Base-by-base conservation (phyloP, 331 rosid species). In the Pyracantha coccinea region DNA sequence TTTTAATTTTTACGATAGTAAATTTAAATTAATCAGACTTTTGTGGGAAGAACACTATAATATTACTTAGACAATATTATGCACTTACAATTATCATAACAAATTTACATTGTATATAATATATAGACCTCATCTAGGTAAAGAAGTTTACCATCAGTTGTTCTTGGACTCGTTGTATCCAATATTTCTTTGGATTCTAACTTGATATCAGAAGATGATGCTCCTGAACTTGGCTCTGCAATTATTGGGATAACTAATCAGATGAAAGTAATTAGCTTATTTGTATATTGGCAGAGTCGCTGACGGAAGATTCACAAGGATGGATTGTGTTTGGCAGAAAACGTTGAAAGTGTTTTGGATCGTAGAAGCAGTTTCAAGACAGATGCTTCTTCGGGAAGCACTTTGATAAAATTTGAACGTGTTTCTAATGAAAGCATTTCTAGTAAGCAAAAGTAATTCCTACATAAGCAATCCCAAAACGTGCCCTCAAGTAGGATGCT, bases 181-280 rank as follows among this genome's bases (percentile, higher is more conserved):
- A 47, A 61, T 45, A 5, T 9, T 70, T 52, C 66, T 4, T 47
- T 27, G 14, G 64, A 61, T 23, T 47, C 25, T 27, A 11, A 45
- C 7, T 68, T 57, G 44, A 38, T 27, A 2, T 29, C 59, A 67
- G 50, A 68, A 33, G 79, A 16, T 8, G 58, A 55, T 60, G 70
- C 63, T 44, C 33, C 71, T 20, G 52, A 62, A 38, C 35, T 59
- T 11, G 17, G 72, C 80, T 25, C 80, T 59, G 64, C 25, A 50
- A 45, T 21, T 59, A 8, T 60, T 47, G 17, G 19, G 27, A 12
- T 38, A 11, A n/a, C 10, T 12, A 12, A 45, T 62, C 45, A 44
- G 14, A 60, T 69, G 38, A 41, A 25, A 35, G 5, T 7, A 41
- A 11, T 15, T 67, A 38, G n/a, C 57, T 33, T 32, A 65, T 3